These are phyloP conservation scores for Imleria badia DNA, from an alignment of 768 basidiomycete species.

Conservation along the genomic window DNA sequence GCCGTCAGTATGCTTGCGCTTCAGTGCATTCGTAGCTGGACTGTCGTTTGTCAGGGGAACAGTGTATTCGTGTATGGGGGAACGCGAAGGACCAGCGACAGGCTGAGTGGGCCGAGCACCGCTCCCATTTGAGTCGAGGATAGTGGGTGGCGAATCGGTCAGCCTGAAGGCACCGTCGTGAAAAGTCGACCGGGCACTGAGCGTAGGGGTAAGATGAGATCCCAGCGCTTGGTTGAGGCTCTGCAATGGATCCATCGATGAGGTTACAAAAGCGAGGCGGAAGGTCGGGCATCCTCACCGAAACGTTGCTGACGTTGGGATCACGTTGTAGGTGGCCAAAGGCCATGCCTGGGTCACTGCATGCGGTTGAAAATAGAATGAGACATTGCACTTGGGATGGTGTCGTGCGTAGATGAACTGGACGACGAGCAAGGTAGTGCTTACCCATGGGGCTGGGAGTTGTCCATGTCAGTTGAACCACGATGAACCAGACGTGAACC, in stretches of 20 bases:
- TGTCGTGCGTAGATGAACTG: background rate
- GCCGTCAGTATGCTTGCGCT: constrained; percentile 51
- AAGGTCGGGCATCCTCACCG: constrained; percentile 44
- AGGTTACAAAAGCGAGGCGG: constrained; percentile 17
- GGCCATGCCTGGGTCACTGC: constrained; percentile 59
- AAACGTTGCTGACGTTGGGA: constrained; percentile 54
- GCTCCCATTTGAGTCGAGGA: constrained; percentile 29
- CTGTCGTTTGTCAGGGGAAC: constrained; percentile 30
- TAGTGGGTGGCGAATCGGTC: constrained; percentile 33
- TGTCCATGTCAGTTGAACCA: constrained; percentile 37
- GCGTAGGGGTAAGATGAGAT: constrained; percentile 44
- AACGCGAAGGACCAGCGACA: constrained; percentile 29
- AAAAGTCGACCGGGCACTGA: constrained; percentile 32
- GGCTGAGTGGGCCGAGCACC: constrained; percentile 26
- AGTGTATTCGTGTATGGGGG: constrained; percentile 35
- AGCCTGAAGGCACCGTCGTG: constrained; percentile 31
- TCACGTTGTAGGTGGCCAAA: constrained; percentile 63
- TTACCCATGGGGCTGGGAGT: constrained; percentile 35
- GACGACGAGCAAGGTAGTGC: constrained; percentile 14
- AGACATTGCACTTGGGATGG: constrained; percentile 10
- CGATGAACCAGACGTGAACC: constrained; percentile 38
- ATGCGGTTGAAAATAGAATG: constrained; percentile 20
- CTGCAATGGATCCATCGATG: constrained; percentile 33
- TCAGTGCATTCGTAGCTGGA: constrained; percentile 21
- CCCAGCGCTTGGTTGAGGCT: constrained; percentile 64